Evolutionary conservation across 2,329 filamentous ascomycete genomes (phyloP).

Genomic region (Zymoseptoria brevis): DNA sequence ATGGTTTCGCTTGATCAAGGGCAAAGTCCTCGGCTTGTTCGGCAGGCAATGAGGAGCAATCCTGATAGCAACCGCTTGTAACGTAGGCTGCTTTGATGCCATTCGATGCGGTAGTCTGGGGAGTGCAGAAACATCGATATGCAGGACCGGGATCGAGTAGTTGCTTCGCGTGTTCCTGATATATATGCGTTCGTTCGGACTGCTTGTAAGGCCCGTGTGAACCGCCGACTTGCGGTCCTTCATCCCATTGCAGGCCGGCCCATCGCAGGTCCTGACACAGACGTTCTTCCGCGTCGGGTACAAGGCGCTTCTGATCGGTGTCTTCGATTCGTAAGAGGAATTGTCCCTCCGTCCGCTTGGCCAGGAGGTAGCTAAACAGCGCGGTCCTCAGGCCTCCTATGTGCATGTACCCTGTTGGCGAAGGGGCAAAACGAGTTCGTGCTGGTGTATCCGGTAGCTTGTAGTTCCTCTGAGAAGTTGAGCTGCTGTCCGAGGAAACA

Average conservation of each 20-base stretch:
- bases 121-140: slow-evolving; percentile 89
- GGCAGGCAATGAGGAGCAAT: slow-evolving; percentile 59
- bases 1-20: slow-evolving; percentile 52
- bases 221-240: slow-evolving; percentile 78
- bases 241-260: slow-evolving; percentile 88
- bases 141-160: slow-evolving; percentile 66
- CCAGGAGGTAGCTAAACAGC: slow-evolving; percentile 90
- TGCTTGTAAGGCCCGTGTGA: slow-evolving; percentile 80
- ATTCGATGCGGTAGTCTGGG: slow-evolving; percentile 25
- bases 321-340: slow-evolving; percentile 91
- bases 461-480: slow-evolving; percentile 10
- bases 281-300: slow-evolving; percentile 68
- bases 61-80: slow-evolving; percentile 59
- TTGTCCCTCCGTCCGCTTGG: slow-evolving; percentile 76
- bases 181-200: slow-evolving; percentile 71
- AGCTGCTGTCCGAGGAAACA: background rate
- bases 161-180: slow-evolving; percentile 60
- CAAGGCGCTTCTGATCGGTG: slow-evolving; percentile 82
- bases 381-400: slow-evolving; percentile 86
- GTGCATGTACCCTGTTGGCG: slow-evolving; percentile 88
- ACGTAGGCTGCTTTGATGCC: slow-evolving; percentile 56
- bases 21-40: slow-evolving; percentile 66
- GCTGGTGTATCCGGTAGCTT: slow-evolving; percentile 51
- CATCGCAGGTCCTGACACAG: slow-evolving; percentile 75
- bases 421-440: slow-evolving; percentile 86